A percentile compares a stretch with the other conserved stretches of the same genome.
phyloP scores from a whole-genome alignment of 108 stramenopile genomes.

The Mediolabrus comicus region DNA sequence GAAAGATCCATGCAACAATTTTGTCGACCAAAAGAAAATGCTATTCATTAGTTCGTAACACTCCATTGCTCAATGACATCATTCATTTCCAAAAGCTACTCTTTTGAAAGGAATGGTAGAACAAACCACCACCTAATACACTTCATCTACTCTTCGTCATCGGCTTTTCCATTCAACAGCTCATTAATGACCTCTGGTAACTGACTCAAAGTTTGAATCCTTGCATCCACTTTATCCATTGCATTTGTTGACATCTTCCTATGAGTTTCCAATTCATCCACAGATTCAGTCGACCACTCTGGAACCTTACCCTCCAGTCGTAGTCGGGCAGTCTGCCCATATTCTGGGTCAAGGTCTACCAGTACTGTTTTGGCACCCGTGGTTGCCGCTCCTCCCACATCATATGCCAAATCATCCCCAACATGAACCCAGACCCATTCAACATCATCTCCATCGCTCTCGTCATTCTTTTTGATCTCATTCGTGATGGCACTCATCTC shows the following conservation, averaged over 20 bases:
- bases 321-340: slow-evolving; percentile 77
- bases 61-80: no score
- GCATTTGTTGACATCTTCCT: slow-evolving; percentile 75
- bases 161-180: slow-evolving; percentile 48
- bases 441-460: slow-evolving; percentile 34
- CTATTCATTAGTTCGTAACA: neutral
- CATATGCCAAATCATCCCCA: slow-evolving; percentile 88
- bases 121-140: no score
- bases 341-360: slow-evolving; percentile 62
- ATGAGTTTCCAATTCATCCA: slow-evolving; percentile 61
- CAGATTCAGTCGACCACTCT: slow-evolving; percentile 68
- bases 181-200: slow-evolving; percentile 79
- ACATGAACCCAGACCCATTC: slow-evolving; percentile 82
- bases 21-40: neutral
- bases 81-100: neutral
- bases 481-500: slow-evolving; percentile 54
- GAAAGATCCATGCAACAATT: no score
- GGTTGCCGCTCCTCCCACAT: slow-evolving; percentile 75
- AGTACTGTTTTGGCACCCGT: slow-evolving; percentile 87
- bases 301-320: slow-evolving; percentile 71
- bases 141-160: neutral
- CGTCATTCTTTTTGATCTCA: slow-evolving; percentile 41
- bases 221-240: slow-evolving; percentile 58
- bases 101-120: neutral
- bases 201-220: slow-evolving; percentile 61